These are phyloP conservation scores for Fusarium mexicanum DNA, from an alignment of 2,329 filamentous ascomycete species.

Conservation along the genomic window DNA sequence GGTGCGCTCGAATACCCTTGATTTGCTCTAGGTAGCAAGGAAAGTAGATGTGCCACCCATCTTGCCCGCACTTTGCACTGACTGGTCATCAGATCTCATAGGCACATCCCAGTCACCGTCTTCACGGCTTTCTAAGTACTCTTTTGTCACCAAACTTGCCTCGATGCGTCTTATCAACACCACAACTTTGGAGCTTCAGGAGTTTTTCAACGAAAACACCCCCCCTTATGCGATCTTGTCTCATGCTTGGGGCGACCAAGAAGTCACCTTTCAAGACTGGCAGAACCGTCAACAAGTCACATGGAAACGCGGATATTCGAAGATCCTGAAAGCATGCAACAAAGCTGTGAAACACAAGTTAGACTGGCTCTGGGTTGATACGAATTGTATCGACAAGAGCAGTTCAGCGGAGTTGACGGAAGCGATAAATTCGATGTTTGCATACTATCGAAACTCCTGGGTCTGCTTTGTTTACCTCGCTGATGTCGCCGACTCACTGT, in stretches of 20 bases:
- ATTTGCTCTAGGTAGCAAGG: too few species aligned
- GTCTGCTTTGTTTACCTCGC: not conserved
- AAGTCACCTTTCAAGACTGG: not conserved
- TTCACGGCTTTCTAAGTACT: too few species aligned
- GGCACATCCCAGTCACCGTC: too few species aligned
- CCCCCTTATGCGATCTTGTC: not conserved
- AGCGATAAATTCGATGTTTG: slow-evolving; percentile 1
- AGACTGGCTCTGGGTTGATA: not conserved
- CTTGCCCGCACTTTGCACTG: too few species aligned
- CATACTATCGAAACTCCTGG: accelerated
- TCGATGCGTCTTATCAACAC: not conserved
- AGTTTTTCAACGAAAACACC: not conserved
- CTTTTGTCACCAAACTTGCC: too few species aligned
- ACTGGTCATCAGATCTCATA: too few species aligned
- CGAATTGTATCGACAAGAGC: not conserved
- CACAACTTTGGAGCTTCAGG: accelerated
- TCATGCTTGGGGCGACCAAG: not conserved
- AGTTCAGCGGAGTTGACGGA: not conserved
- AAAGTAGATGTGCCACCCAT: too few species aligned
- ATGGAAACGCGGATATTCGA: accelerated
- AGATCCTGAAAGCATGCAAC: accelerated
- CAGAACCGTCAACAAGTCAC: not conserved
- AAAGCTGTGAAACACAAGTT: accelerated
- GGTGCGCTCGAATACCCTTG: too few species aligned
- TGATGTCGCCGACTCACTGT: too few species aligned